Evolutionary conservation across 257 asterid species (phyloP).

Genomic region (Solanum bukasovii): DNA sequence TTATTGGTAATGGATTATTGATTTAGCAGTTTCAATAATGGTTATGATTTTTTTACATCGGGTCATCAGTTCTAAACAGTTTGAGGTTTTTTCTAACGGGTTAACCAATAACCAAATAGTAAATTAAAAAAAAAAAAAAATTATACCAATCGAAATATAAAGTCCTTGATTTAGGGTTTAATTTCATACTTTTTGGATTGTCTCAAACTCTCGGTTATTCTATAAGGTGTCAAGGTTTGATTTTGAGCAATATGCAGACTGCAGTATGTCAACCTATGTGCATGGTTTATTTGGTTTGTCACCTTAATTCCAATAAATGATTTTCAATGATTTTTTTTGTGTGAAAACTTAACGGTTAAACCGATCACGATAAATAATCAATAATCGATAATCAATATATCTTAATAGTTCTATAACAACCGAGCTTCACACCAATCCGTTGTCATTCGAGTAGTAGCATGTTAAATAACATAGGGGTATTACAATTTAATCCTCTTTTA

Average conservation of each 20-base stretch:
- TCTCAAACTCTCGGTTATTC: background rate
- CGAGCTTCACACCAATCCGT: background rate
- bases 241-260: background rate
- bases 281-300: background rate
- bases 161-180: background rate
- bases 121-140: background rate
- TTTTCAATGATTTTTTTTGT: no score
- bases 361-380: no score
- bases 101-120: background rate
- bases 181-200: background rate
- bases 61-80: background rate
- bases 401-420: background rate
- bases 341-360: background rate
- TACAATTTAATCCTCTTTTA: background rate
- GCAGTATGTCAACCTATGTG: background rate
- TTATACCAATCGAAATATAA: background rate
- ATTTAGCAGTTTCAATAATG: background rate
- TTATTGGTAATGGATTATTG: background rate
- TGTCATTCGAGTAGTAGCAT: background rate
- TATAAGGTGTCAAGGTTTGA: background rate
- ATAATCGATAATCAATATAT: background rate
- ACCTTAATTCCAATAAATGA: background rate
- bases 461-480: background rate
- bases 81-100: no score
- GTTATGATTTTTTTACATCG: background rate